Evolutionary conservation across 2,329 filamentous ascomycete genomes (phyloP).

Genomic region (Nemania diffusa): DNA sequence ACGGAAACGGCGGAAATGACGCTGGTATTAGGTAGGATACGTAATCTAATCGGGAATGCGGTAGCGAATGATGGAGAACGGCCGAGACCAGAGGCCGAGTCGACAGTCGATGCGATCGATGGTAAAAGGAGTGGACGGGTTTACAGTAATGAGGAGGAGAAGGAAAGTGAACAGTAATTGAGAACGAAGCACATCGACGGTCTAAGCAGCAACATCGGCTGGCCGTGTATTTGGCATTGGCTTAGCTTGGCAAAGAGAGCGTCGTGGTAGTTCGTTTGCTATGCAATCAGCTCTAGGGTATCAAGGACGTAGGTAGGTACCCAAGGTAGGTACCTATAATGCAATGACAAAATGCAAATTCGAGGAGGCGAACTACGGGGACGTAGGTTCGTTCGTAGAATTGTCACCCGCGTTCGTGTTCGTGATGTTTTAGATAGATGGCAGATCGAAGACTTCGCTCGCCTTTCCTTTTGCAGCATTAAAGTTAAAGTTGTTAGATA

Average conservation of each 20-base stretch:
- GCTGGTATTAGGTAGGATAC: constrained; percentile 7
- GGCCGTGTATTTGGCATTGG: constrained; percentile 6
- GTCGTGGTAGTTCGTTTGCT: neutral
- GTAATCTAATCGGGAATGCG: neutral
- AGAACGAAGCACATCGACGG: constrained; percentile 24
- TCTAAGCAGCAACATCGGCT: neutral
- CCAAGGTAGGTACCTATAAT: neutral
- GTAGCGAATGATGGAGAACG: constrained; percentile 18
- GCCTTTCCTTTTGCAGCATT: neutral
- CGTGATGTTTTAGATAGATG: neutral
- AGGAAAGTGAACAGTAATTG: constrained; percentile 1
- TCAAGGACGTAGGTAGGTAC: neutral
- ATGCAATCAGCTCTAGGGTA: neutral
- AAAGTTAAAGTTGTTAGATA: no score
- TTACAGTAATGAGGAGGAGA: constrained; percentile 19
- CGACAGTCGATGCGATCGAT: constrained; percentile 30
- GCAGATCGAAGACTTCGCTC: neutral
- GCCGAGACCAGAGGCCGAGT: constrained; percentile 7
- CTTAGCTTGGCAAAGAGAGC: neutral
- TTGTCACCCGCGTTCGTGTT: neutral
- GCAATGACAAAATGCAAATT: neutral
- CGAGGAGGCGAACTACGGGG: neutral
- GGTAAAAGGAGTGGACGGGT: constrained; percentile 34
- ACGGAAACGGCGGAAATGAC: neutral
- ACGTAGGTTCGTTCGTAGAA: neutral